These are phyloP conservation scores for Plasmodium vivax DNA, from an alignment of 169 alveolate genomes.

Conservation along the genomic window DNA sequence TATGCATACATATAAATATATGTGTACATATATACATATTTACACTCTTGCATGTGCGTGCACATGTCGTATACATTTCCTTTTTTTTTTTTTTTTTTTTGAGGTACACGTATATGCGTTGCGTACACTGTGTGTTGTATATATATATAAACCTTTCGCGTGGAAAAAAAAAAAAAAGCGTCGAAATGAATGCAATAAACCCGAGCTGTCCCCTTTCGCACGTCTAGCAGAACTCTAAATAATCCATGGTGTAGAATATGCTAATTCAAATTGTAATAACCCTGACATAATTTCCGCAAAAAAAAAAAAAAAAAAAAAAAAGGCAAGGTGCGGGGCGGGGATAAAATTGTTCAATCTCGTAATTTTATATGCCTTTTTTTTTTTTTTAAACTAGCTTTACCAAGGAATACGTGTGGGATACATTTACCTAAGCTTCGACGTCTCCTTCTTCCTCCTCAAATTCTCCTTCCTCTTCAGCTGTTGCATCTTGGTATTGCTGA, in stretches of 20 bases:
- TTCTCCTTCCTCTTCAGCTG: constrained; percentile 95
- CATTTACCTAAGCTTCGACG: constrained; percentile 56
- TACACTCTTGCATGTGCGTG: neutral
- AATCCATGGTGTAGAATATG: neutral
- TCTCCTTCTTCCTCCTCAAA: constrained; percentile 75
- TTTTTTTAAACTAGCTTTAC: neutral
- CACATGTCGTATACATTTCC: neutral
- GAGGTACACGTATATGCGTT: neutral
- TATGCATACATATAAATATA: neutral
- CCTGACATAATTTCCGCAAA: constrained; percentile 26
- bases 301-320: constrained; percentile 3
- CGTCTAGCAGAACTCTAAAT: neutral
- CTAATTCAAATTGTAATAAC: constrained; percentile 31
- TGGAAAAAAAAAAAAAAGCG: neutral
- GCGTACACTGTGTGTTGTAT: neutral
- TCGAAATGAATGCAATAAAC: neutral
- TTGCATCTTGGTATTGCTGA: constrained; percentile 99
- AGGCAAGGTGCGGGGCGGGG: neutral
- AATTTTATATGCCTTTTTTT: neutral
- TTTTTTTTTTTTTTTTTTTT: constrained; percentile 1
- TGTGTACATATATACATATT: neutral
- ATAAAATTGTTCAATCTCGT: neutral
- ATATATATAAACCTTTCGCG: neutral
- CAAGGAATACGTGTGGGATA: neutral
- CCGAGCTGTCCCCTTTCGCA: constrained; percentile 5